Conservation (phyloP, 768 basidiomycete species). For the Amanita jacksonii region DNA sequence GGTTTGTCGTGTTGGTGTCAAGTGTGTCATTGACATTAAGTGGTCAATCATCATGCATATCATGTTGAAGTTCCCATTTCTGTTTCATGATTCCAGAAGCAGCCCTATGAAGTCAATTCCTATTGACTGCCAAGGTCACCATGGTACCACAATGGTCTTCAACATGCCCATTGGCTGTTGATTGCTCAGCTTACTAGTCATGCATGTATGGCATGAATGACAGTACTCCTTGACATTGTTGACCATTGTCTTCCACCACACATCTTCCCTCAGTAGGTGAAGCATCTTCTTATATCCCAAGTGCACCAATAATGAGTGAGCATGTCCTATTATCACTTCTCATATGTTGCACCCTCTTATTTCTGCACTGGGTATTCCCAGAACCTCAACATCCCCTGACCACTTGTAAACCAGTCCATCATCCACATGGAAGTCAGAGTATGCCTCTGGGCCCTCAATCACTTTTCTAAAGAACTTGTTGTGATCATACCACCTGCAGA, state of each 20-base stretch:
- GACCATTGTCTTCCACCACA: constrained; percentile 31
- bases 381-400: constrained; percentile 4
- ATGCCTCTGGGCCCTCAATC: constrained; percentile 11
- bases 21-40: constrained; percentile 15
- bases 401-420: constrained; percentile 14
- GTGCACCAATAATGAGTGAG: constrained; percentile 30
- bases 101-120: constrained; percentile 19
- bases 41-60: constrained; percentile 21
- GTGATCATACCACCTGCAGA: constrained; percentile 9
- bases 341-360: constrained; percentile 13
- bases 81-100: constrained; percentile 12
- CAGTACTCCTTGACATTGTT: constrained; percentile 19
- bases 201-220: constrained; percentile 17
- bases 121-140: constrained; percentile 18
- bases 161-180: constrained; percentile 20
- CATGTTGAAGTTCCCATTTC: constrained; percentile 16
- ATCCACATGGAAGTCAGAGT: constrained; percentile 14
- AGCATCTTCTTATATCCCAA: constrained; percentile 26
- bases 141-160: constrained; percentile 17
- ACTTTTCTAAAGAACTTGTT: constrained; percentile 9
- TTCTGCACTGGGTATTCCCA: constrained; percentile 17
- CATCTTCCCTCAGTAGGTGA: constrained; percentile 20
- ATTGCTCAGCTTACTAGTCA: constrained; percentile 16
- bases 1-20: constrained; percentile 19
- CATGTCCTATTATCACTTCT: constrained; percentile 26